Evolutionary conservation across 257 asterid genomes (phyloP), one percentile per base, ranked within the genome.

Genomic region (Solanum corneliomulleri): DNA sequence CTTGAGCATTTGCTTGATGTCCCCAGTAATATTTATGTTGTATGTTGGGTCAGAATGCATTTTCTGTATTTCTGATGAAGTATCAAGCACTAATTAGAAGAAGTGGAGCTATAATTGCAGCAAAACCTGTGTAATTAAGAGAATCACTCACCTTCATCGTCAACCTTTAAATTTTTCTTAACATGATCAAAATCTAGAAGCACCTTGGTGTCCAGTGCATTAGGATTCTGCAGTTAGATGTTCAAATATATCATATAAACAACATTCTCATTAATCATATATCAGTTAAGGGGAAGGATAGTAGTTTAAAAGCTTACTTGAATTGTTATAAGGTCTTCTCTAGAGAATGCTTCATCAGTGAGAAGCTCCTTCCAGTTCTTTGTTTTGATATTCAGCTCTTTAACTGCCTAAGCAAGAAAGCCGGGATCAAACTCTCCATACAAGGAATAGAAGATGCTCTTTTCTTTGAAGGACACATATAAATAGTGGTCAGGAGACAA

Each of bases 321-420:
- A 92, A 97, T 97, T 52, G 98, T 95, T 89, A 97, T 92, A 78
- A 97, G 88, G 92, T 96, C 98, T 88, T 92, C 93, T 90, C 86
- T 94, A 60, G 96, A 88, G 91, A 97, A 97, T 83, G 98, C 96
- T 89, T 96, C 99, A 78, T 97, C 98, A 4, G 99, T 95, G 84
- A 97, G 97, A 89, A 97, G 99, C 94, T 97, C 99, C 87, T 96
- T 97, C 99, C 98, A 95, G 91, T 93, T 97, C 94, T 95, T 97
- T 10, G 98, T 93, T 90, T 95, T 97, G 82, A 96, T 89, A 92
- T 97, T 97, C 87, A 97, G 90, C 88, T 97, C 99, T 91, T 97
- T 97, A 86, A 97, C 91, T 85, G 99, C 98, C 99, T 97, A 87
- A 5, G 78, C 88, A 87, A 85, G 33, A 82, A 86, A 42, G 52